Evolutionary conservation across 352 stramenopile species (phyloP), one percentile per base, ranked within the genome.

Genomic region (Phytophthora lateralis): DNA sequence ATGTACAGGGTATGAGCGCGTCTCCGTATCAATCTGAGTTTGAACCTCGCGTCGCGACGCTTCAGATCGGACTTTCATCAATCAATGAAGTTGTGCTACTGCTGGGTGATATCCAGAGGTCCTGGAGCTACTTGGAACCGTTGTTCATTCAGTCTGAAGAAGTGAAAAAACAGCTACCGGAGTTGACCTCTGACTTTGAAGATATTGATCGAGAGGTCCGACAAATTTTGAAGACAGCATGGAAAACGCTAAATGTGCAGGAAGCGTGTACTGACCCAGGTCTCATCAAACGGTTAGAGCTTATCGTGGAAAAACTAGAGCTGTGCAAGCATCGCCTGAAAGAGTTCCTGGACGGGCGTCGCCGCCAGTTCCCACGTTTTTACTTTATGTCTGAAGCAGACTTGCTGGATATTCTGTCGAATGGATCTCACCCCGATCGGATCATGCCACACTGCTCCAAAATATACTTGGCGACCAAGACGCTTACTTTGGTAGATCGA

Each of bases 91-190:
- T 98, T 1, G 96, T 98, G 10, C 73, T 95, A 0, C 78, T 98
- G 8, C 66, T 99, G n/a, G 85, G 87, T 10, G 94, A 98, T 55
- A 99, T 99, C 32, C 96, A 99, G 70, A 80, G 94, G 14, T 98
- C 90, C 17, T 98, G 96, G 96, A 98, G 88, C 42, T 98, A 98
- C 65, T 65, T 98, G 17, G 96, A 98, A 66, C 95, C 95, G 18
- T 76, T 98, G 7, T 98, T 98, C 54, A 97, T 98, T 52, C 85
- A 95, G 51, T 98, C 91, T 0, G 96, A 98, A 66, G 96, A 98
- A 78, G 96, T 98, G 12, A 98, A 98, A 59, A 91, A 96, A 45
- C 95, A 98, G 55, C 75, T 98, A 4, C 96, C 96, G 2, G 92
- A 98, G 63, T 78, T 98, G 54, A 97, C 95, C 0, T 80, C 90